A percentile compares a stretch with the other conserved stretches of the same genome.
Conservation (phyloP, 148 eudicot genomes). For the Chenopodium berlandieri region DNA sequence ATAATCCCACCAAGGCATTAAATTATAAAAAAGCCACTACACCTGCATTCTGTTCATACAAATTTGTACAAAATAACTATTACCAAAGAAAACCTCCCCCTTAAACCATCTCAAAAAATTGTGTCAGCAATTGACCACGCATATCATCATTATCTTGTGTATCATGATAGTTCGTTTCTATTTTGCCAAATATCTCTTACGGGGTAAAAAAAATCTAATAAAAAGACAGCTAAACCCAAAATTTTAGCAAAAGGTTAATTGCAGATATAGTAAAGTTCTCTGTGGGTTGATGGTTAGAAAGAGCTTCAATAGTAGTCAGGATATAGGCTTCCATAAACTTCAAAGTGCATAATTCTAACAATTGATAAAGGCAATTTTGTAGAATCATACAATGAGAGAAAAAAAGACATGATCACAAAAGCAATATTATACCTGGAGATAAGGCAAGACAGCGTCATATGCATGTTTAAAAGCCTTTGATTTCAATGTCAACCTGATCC, state of each 20-base stretch:
- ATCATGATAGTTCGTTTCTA: neutral
- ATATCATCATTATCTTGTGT: neutral
- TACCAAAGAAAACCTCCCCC: neutral
- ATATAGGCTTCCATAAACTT: neutral
- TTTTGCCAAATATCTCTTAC: too few species aligned
- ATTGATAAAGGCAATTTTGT: neutral
- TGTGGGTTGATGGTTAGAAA: neutral
- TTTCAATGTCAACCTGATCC: conserved; percentile 56
- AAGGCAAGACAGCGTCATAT: conserved; percentile 49
- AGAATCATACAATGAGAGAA: neutral
- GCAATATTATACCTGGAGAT: conserved; percentile 57
- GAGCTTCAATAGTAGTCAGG: neutral
- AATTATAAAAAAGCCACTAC: neutral
- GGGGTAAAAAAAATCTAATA: neutral
- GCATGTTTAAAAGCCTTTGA: conserved; percentile 52
- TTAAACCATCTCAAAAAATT: neutral
- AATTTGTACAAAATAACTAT: neutral
- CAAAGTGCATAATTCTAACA: neutral
- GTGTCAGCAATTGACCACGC: neutral
- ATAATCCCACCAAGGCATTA: neutral
- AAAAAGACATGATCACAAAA: neutral
- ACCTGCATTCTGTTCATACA: too few species aligned
- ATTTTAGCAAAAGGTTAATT: neutral
- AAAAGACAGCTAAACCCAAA: neutral
- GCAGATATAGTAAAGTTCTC: neutral